Evolutionary conservation across 495 filamentous ascomycete genomes (phyloP).

Genomic region (Lentithecium fluviatile): DNA sequence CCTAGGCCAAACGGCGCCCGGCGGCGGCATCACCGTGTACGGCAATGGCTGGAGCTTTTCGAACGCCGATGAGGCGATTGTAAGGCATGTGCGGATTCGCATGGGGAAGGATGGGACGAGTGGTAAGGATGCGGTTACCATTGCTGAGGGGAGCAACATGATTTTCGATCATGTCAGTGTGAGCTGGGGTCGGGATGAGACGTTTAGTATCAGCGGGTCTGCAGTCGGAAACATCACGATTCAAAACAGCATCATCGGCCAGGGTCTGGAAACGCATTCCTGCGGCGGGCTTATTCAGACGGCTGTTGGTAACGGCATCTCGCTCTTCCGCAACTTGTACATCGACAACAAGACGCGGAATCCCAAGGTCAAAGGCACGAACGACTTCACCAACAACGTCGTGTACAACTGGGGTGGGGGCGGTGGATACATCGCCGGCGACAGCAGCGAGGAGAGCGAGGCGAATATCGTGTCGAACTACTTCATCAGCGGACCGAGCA

Average conservation of each 20-base stretch:
- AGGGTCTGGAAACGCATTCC: conserved; percentile 24
- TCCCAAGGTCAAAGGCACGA: conserved; percentile 29
- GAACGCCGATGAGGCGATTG: conserved; percentile 20
- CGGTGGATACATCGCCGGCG: conserved; percentile 30
- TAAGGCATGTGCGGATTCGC: conserved; percentile 21
- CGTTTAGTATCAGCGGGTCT: conserved; percentile 21
- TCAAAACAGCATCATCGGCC: conserved; percentile 32
- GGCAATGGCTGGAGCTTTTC: conserved; percentile 23
- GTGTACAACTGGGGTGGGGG: conserved; percentile 35
- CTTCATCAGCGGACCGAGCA: conserved; percentile 26
- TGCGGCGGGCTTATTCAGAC: conserved; percentile 30
- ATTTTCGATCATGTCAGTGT: conserved; percentile 31
- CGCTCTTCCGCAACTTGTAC: conserved; percentile 27
- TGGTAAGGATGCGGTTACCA: conserved; percentile 27
- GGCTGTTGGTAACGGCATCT: conserved; percentile 14
- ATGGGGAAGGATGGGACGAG: conserved; percentile 22
- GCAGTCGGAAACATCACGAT: conserved; percentile 28
- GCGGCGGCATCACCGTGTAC: conserved; percentile 27
- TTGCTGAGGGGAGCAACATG: conserved; percentile 23
- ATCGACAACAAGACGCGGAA: conserved; percentile 31
- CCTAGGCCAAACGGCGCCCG: conserved; percentile 30
- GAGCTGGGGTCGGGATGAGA: conserved; percentile 28
- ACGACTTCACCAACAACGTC: conserved; percentile 29
- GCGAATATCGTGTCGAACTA: conserved; percentile 29
- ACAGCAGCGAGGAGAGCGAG: conserved; percentile 8